Percentiles rank a stretch among this genome's conserved stretches.
phyloP scores from a whole-genome alignment of 331 rosid genomes.

The Stylosanthes scabra region DNA sequence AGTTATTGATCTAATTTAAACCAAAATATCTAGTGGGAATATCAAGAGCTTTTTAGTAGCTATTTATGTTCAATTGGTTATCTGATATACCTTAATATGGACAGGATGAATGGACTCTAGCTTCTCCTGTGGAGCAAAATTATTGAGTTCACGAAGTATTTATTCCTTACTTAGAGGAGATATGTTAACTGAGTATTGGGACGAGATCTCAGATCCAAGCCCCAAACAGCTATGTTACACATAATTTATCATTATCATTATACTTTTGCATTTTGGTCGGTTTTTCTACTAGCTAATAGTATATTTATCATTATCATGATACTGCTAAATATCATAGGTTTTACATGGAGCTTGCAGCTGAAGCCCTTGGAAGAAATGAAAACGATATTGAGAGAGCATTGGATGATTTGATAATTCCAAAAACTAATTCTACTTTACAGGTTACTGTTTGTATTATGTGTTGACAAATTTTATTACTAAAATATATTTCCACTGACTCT shows the following conservation, averaged over 20 bases:
- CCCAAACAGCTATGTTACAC: not conserved
- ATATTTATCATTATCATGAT: conserved; percentile 9
- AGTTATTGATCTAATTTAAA: conserved; percentile 1
- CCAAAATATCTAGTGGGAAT: conserved; percentile 9
- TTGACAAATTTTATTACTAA: conserved; percentile 15
- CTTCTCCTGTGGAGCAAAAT: not conserved
- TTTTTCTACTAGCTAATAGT: not conserved
- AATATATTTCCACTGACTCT: conserved; percentile 30
- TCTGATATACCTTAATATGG: not conserved
- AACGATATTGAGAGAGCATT: conserved; percentile 74
- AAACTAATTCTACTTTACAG: conserved; percentile 76
- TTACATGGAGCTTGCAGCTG: conserved; percentile 84
- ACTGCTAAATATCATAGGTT: conserved; percentile 55
- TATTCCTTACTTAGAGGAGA: not conserved
- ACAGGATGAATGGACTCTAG: not conserved
- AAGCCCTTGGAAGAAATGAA: conserved; percentile 89
- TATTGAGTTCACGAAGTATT: not conserved
- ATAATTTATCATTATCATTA: conserved; percentile 12
- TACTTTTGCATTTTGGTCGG: no score
- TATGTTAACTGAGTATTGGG: not conserved
- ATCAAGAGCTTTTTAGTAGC: conserved; percentile 1
- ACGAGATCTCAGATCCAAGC: not conserved
- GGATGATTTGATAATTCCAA: conserved; percentile 87
- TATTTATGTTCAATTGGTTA: not conserved
- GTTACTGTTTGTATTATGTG: conserved; percentile 36